Evolutionary conservation across 2,329 filamentous ascomycete species (phyloP).

Genomic region (Dactylella cylindrospora): DNA sequence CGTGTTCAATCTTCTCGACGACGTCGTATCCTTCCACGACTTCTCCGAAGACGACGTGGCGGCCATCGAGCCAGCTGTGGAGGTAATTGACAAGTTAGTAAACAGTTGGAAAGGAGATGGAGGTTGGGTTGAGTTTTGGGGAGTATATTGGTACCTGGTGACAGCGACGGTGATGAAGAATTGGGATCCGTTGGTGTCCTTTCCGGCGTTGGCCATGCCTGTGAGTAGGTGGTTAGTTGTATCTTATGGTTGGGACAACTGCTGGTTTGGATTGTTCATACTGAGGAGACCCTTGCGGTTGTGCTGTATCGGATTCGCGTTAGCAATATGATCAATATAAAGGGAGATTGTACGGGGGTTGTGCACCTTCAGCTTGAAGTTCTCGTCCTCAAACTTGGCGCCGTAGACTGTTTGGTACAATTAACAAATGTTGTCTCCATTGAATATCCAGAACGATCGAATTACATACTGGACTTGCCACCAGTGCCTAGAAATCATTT

Average conservation of each 20-base stretch:
- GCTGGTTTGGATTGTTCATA: conserved; percentile 49
- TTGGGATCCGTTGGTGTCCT: conserved; percentile 84
- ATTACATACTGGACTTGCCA: conserved; percentile 71
- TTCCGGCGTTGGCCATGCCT: conserved; percentile 80
- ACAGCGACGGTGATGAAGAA: conserved; percentile 86
- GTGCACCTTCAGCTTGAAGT: conserved; percentile 62
- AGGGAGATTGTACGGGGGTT: background rate
- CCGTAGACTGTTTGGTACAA: conserved; percentile 59
- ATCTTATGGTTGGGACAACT: background rate
- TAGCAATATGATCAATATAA: background rate
- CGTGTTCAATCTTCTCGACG: conserved; percentile 75
- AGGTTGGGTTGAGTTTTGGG: too few relatives aligned
- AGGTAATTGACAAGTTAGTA: background rate
- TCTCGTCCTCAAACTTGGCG: conserved; percentile 92
- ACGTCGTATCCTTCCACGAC: conserved; percentile 83
- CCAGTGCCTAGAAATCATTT: conserved; percentile 67
- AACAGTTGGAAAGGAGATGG: background rate
- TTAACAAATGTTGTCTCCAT: background rate
- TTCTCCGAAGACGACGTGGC: conserved; percentile 85
- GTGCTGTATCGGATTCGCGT: conserved; percentile 58
- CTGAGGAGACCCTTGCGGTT: conserved; percentile 76
- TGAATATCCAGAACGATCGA: background rate
- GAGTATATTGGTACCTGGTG: too few relatives aligned
- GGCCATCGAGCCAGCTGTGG: conserved; percentile 76
- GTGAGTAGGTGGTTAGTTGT: conserved; percentile 2